A percentile compares a stretch with the other conserved stretches of the same genome.
Evolutionary conservation across 768 basidiomycete species (phyloP).

Genomic region (Sarcomyxa edulis): DNA sequence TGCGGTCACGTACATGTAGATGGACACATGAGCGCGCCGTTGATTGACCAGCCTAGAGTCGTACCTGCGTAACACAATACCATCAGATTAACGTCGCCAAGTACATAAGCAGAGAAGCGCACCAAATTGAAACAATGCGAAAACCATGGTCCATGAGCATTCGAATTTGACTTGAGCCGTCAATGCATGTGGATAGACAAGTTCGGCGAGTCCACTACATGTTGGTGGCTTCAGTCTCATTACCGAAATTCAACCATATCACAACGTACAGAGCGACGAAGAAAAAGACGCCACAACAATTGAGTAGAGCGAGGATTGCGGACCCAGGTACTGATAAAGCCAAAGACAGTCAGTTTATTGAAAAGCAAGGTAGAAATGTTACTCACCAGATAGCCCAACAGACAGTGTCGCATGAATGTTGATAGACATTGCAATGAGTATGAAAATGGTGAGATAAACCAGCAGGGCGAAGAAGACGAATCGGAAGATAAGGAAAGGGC

Average conservation of each 20-base stretch:
- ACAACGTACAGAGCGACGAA: slow-evolving; percentile 29
- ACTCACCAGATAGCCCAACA: slow-evolving; percentile 31
- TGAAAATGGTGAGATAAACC: slow-evolving; percentile 43
- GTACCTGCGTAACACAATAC: neutral
- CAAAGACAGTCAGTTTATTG: slow-evolving; percentile 1
- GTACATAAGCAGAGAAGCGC: slow-evolving; percentile 12
- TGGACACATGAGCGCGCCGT: slow-evolving; percentile 38
- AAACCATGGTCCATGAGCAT: slow-evolving; percentile 47
- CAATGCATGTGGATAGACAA: slow-evolving; percentile 27
- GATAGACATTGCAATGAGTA: slow-evolving; percentile 55
- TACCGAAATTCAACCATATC: neutral
- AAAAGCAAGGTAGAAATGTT: neutral
- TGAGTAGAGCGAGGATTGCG: slow-evolving; percentile 43
- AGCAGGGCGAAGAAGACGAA: slow-evolving; percentile 52
- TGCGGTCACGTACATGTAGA: slow-evolving; percentile 23
- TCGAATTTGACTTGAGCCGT: slow-evolving; percentile 45
- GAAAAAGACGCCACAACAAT: slow-evolving; percentile 32
- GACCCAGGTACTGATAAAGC: slow-evolving; percentile 37
- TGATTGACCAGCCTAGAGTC: slow-evolving; percentile 38
- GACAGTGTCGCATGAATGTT: slow-evolving; percentile 37
- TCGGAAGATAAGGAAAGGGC: slow-evolving; percentile 52
- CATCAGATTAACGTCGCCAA: neutral
- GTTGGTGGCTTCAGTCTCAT: slow-evolving; percentile 2
- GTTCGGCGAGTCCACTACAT: slow-evolving; percentile 30
- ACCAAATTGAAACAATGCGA: slow-evolving; percentile 50